phyloP scores from a whole-genome alignment of 2,329 filamentous ascomycete genomes.

The Rutstroemia sp. region DNA sequence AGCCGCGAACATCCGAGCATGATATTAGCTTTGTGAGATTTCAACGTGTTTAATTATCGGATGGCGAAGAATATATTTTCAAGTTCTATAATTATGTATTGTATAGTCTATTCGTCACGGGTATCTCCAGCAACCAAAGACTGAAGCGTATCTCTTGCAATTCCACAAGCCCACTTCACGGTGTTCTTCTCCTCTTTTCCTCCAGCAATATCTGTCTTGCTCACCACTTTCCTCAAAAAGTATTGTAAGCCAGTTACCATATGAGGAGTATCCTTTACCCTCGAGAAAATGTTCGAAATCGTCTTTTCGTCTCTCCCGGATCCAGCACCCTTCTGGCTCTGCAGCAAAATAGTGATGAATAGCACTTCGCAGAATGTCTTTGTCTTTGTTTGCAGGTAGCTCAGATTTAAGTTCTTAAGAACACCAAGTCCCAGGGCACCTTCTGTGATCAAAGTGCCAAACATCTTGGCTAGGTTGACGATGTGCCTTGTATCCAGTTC shows the following conservation, averaged over 20 bases:
- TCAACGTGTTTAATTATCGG: not conserved
- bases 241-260: constrained; percentile 70
- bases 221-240: constrained; percentile 70
- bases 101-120: not conserved
- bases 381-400: constrained; percentile 69
- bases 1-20: constrained; percentile 1
- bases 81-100: not conserved
- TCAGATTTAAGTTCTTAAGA: constrained; percentile 68
- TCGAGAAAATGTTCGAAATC: constrained; percentile 60
- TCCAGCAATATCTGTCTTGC: constrained; percentile 51
- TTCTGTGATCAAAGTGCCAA: constrained; percentile 53
- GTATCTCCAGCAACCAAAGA: constrained; percentile 13
- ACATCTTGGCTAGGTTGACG: constrained; percentile 63
- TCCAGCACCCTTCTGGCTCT: constrained; percentile 47
- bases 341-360: constrained; percentile 66
- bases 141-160: constrained; percentile 32
- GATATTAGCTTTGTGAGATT: not conserved
- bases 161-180: constrained; percentile 41
- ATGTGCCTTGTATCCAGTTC: constrained; percentile 48
- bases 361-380: constrained; percentile 74
- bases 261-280: constrained; percentile 54
- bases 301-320: constrained; percentile 45
- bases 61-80: not conserved
- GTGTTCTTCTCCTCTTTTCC: constrained; percentile 41
- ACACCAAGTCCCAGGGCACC: constrained; percentile 51